phyloP scores from a whole-genome alignment of 306 rosid species.

The Ammopiptanthus mongolicus region DNA sequence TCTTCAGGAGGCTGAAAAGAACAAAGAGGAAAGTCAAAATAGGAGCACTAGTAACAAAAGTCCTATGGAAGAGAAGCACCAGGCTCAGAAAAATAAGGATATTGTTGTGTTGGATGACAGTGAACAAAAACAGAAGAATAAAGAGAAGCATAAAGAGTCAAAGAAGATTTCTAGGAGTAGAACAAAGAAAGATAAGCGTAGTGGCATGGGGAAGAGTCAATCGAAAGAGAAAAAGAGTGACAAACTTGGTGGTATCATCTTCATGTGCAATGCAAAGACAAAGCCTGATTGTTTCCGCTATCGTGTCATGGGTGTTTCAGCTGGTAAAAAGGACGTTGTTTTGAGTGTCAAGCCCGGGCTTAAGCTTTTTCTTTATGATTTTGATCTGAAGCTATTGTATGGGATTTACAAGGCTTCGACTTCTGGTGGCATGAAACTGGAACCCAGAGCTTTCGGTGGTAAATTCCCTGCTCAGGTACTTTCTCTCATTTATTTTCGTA shows the following conservation, averaged over 20 bases:
- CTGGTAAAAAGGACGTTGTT: conserved; percentile 56
- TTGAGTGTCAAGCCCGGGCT: conserved; percentile 63
- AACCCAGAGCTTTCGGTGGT: conserved; percentile 83
- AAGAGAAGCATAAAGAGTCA: conserved; percentile 26
- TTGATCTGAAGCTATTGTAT: conserved; percentile 81
- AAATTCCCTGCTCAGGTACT: conserved; percentile 90
- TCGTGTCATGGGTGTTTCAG: conserved; percentile 72
- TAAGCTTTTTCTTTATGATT: conserved; percentile 82
- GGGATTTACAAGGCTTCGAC: conserved; percentile 83
- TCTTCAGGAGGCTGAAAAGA: conserved; percentile 20
- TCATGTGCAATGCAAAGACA: conserved; percentile 91
- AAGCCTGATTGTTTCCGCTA: conserved; percentile 84
- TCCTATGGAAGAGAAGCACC: conserved; percentile 6
- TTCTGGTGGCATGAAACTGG: conserved; percentile 75
- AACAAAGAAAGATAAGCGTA: conserved; percentile 22
- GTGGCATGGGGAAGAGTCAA: conserved; percentile 20
- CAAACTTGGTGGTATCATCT: conserved; percentile 78
- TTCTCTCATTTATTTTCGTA: not conserved
- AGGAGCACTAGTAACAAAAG: conserved; percentile 12
- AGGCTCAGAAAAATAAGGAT: conserved; percentile 15
- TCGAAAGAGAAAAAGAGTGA: conserved; percentile 31
- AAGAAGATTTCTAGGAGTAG: conserved; percentile 25
- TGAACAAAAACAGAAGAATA: conserved; percentile 23
- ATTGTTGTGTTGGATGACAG: conserved; percentile 13
- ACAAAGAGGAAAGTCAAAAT: conserved; percentile 21